These are phyloP conservation scores for Pachysandra terminalis DNA, from an alignment of 164 flowering plant species.

Conservation along the genomic window DNA sequence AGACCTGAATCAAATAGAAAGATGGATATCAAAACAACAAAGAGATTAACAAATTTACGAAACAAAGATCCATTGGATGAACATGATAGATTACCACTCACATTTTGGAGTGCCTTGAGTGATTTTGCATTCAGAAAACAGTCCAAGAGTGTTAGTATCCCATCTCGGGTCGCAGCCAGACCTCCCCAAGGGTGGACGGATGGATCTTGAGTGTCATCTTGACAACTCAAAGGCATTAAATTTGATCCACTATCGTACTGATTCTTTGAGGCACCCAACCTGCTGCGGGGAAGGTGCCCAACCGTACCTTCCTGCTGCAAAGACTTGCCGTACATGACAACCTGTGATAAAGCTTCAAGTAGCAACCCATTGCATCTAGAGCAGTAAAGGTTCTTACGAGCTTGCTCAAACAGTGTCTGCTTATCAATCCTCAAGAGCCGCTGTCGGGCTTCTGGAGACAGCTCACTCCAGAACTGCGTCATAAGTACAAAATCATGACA, in stretches of 20 bases:
- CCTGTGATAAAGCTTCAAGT: conserved; percentile 90
- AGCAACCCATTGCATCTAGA: conserved; percentile 96
- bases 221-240: conserved; percentile 19
- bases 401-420: conserved; percentile 89
- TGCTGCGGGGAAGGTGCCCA: conserved; percentile 29
- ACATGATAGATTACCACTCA: conserved; percentile 22
- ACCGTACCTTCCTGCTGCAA: conserved; percentile 60
- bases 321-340: conserved; percentile 88
- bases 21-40: conserved; percentile 7
- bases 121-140: conserved; percentile 75
- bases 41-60: neutral
- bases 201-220: conserved; percentile 83
- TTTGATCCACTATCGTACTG: conserved; percentile 28
- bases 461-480: conserved; percentile 87
- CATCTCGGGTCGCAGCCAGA: conserved; percentile 77
- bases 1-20: conserved; percentile 54
- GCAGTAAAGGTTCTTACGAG: conserved; percentile 94
- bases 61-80: neutral
- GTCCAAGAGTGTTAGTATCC: conserved; percentile 77
- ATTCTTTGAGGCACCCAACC: conserved; percentile 27
- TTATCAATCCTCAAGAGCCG: conserved; percentile 81
- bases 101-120: conserved; percentile 83
- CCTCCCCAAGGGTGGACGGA: conserved; percentile 98
- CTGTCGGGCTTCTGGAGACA: conserved; percentile 68
- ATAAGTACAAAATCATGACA: conserved; percentile 2